Evolutionary conservation across 2,329 filamentous ascomycete genomes (phyloP).

Genomic region (Fusarium neocosmosporiellum): DNA sequence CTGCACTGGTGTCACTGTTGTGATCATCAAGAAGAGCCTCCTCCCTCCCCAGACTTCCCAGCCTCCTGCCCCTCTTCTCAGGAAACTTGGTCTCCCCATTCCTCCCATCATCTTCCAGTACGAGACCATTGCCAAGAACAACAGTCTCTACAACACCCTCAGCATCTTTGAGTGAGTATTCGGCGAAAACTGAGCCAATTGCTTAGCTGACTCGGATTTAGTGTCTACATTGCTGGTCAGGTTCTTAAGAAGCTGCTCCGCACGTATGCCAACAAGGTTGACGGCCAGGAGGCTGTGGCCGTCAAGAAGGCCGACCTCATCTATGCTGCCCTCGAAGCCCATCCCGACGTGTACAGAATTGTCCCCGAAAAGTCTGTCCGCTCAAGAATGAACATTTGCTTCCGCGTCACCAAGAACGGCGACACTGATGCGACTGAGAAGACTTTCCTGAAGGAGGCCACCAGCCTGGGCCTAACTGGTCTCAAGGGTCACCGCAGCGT

Average conservation of each 20-base stretch:
- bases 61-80: slow-evolving; percentile 75
- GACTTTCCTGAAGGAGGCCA: slow-evolving; percentile 79
- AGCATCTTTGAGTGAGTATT: slow-evolving; percentile 82
- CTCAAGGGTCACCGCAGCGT: slow-evolving; percentile 91
- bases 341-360: slow-evolving; percentile 78
- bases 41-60: slow-evolving; percentile 75
- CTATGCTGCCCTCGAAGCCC: slow-evolving; percentile 80
- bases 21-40: slow-evolving; percentile 84
- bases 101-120: slow-evolving; percentile 86
- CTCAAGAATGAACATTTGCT: slow-evolving; percentile 96
- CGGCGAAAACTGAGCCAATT: background rate
- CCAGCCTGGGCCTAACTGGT: slow-evolving; percentile 76
- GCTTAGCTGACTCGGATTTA: slow-evolving; percentile 42
- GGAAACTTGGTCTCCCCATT: slow-evolving; percentile 80
- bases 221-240: slow-evolving; percentile 90
- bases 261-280: slow-evolving; percentile 74
- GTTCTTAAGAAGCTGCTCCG: slow-evolving; percentile 82
- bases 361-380: slow-evolving; percentile 80
- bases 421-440: slow-evolving; percentile 79
- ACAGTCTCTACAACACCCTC: slow-evolving; percentile 94
- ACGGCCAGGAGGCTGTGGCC: slow-evolving; percentile 79
- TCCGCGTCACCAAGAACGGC: slow-evolving; percentile 72
- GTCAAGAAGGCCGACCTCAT: slow-evolving; percentile 80
- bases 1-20: slow-evolving; percentile 85
- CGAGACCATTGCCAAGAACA: slow-evolving; percentile 88